Conservation (phyloP, 78 protist genomes). For the Mantamonas sphyraenae region DNA sequence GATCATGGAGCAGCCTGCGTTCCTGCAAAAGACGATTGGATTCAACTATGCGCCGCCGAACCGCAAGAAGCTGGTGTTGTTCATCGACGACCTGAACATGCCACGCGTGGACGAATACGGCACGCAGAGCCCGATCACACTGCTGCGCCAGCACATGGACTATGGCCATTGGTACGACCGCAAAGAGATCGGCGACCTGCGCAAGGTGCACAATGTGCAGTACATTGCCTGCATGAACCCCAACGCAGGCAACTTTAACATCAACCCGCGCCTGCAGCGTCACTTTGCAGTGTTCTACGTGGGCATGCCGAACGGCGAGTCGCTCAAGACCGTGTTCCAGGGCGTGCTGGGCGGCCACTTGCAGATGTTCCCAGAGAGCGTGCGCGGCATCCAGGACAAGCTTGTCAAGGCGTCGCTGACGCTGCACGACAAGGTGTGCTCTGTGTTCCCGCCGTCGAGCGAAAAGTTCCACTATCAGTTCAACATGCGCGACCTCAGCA, state of each 20-base stretch:
- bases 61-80: conserved; percentile 39
- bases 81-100: conserved; percentile 85
- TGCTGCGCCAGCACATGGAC: conserved; percentile 74
- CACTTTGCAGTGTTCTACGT: conserved; percentile 60
- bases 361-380: neutral
- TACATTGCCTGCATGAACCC: conserved; percentile 76
- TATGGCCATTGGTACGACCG: conserved; percentile 68
- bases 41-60: conserved; percentile 68
- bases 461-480: conserved; percentile 85
- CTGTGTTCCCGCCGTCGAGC: conserved; percentile 66
- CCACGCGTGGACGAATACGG: conserved; percentile 79
- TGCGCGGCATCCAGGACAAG: neutral
- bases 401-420: conserved; percentile 30
- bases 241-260: conserved; percentile 72
- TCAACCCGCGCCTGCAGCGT: conserved; percentile 70
- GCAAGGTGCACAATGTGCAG: conserved; percentile 40
- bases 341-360: neutral
- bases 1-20: conserved; percentile 48
- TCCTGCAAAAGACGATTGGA: conserved; percentile 74
- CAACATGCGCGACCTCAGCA: conserved; percentile 71
- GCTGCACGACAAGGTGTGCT: conserved; percentile 43
- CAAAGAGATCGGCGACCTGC: no score
- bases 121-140: conserved; percentile 70
- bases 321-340: neutral
- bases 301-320: conserved; percentile 39